Evolutionary conservation across 108 stramenopile species (phyloP).

Genomic region (Skeletonema tropicum): DNA sequence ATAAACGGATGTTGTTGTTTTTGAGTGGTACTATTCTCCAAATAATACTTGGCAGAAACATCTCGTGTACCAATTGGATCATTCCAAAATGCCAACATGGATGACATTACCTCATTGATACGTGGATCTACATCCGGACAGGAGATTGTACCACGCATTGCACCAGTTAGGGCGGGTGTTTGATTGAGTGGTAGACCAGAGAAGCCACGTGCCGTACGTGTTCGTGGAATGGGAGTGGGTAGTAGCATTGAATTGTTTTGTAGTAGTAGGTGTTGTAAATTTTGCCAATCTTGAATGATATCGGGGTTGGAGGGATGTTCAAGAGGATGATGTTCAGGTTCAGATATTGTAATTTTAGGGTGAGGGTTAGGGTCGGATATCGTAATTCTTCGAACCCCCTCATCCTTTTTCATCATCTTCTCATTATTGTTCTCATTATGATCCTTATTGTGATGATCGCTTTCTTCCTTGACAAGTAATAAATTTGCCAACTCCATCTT

Average conservation of each 20-base stretch:
- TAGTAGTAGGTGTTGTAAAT: conserved; percentile 22
- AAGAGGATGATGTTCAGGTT: too few relatives aligned
- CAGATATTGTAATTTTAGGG: too few relatives aligned
- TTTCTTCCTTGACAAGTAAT: conserved; percentile 25
- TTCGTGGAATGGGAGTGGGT: conserved; percentile 23
- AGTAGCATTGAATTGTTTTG: conserved; percentile 16
- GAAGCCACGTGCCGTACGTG: conserved; percentile 60
- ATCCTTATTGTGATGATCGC: conserved; percentile 8
- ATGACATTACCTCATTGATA: conserved; percentile 20
- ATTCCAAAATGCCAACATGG: conserved; percentile 79
- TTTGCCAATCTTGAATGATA: conserved; percentile 19
- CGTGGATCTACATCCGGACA: conserved; percentile 36
- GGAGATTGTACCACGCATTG: conserved; percentile 46
- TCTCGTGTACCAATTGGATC: conserved; percentile 67
- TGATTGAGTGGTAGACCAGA: conserved; percentile 61
- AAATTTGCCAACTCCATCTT: conserved; percentile 49
- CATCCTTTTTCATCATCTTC: neutral
- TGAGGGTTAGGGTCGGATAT: too few relatives aligned
- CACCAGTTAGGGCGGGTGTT: conserved; percentile 68
- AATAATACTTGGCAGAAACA: conserved; percentile 65
- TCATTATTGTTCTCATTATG: neutral
- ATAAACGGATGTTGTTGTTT: conserved; percentile 62
- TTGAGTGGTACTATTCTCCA: neutral
- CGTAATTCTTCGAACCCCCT: neutral
- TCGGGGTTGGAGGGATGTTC: too few relatives aligned